Base-by-base conservation (phyloP, 371 early-diverging fungal genomes). In the Nosema muscidifuracis region DNA sequence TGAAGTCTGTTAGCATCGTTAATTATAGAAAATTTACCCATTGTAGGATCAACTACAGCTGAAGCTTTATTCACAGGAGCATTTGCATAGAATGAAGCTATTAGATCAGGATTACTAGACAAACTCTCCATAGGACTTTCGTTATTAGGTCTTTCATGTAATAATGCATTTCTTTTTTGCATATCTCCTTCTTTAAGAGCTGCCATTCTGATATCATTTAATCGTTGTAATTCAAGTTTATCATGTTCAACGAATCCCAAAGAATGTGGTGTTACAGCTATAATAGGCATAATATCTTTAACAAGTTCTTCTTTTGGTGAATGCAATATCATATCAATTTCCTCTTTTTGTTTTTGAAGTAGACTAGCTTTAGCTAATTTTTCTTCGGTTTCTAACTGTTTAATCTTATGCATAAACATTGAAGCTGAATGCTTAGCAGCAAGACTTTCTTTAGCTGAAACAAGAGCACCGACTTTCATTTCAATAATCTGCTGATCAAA, bases 221-320 rank as follows among this genome's bases (percentile, higher is more conserved):
- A 58, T 18, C 58, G 30, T 34, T 58, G 13, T 34, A 58, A 34
- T 58, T 30, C 58, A 30, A 34, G 22, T 34, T 30, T 34, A 26
- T 58, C 58, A 58, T 58, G 58, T 58, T 15, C 58, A 12, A 34
- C 31, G 33, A 58, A 58, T n/a, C 58, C 58, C 30, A 58, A 18
- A 12, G 58, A 34, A 34, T 58, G 58, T 18, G 58, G 58, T 16
- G 58, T 58, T 7, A 58, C 58, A 12, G 58, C 58, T n/a, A 58
- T 24, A 13, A 34, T 58, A 31, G 58, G 58, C 31, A 58, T 58
- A 33, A 58, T 34, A 58, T 31, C 36, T 58, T 58, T 58, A 10
- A 24, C 36, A 13, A 58, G 18, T 58, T 58, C 58, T 9, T 58
- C 34, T 58, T 58, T 58, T 12, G 31, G 31, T 34, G 58, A 58